Conservation (phyloP, 2,329 filamentous ascomycete genomes). For the Orbilia javanica region DNA sequence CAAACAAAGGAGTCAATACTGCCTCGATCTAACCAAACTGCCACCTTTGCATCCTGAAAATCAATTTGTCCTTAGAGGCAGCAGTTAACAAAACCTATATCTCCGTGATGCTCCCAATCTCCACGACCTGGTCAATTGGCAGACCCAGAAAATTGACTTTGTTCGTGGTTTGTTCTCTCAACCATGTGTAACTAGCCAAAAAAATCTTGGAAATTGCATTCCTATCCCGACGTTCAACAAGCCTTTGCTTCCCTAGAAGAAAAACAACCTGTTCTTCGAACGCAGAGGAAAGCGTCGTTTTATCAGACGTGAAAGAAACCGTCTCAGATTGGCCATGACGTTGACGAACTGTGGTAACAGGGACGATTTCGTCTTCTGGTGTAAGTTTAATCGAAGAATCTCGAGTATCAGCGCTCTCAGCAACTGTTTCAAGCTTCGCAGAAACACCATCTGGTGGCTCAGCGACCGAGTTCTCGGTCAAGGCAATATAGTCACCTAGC, state of each 20-base stretch:
- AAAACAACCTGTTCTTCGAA: slow-evolving; percentile 57
- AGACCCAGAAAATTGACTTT: slow-evolving; percentile 63
- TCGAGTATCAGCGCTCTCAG: not conserved
- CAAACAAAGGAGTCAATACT: no score
- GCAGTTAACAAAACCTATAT: slow-evolving; percentile 66
- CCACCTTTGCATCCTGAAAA: no score
- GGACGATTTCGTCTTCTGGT: slow-evolving; percentile 23
- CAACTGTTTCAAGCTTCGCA: slow-evolving; percentile 33
- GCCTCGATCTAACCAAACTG: no score
- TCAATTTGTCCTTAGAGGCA: no score
- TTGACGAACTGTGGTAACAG: slow-evolving; percentile 13
- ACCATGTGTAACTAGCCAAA: slow-evolving; percentile 38
- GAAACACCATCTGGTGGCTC: slow-evolving; percentile 30
- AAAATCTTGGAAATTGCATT: slow-evolving; percentile 16
- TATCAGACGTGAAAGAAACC: slow-evolving; percentile 29
- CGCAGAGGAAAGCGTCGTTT: slow-evolving; percentile 34
- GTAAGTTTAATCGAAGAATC: slow-evolving; percentile 11
- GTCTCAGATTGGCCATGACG: slow-evolving; percentile 23
- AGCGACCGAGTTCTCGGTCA: not conserved
- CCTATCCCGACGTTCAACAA: slow-evolving; percentile 36
- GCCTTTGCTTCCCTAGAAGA: slow-evolving; percentile 48
- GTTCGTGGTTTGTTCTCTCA: slow-evolving; percentile 52
- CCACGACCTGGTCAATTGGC: slow-evolving; percentile 73
- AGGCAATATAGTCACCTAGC: slow-evolving; percentile 30
- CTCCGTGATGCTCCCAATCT: slow-evolving; percentile 78